phyloP scores from a whole-genome alignment of 2,329 filamentous ascomycete genomes.

The Aspergillus sojae region DNA sequence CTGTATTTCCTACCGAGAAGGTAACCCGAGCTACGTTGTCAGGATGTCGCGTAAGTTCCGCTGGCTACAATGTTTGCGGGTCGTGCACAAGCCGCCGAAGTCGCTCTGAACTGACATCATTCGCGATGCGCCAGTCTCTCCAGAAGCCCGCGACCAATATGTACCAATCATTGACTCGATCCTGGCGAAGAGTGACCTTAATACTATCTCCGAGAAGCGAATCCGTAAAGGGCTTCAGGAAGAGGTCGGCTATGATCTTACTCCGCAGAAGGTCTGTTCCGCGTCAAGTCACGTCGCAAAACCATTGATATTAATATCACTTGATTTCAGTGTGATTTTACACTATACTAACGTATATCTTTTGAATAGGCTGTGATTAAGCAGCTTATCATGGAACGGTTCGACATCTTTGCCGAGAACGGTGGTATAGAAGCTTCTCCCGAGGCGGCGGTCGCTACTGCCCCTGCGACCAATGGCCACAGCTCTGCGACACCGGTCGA shows the following conservation, averaged over 20 bases:
- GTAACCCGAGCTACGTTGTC: constrained; percentile 15
- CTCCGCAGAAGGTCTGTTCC: constrained; percentile 60
- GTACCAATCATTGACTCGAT: constrained; percentile 65
- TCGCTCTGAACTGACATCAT: constrained; percentile 26
- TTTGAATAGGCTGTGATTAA: constrained; percentile 66
- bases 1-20: constrained; percentile 3
- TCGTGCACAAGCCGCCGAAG: constrained; percentile 21
- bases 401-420: constrained; percentile 65
- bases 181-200: constrained; percentile 61
- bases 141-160: constrained; percentile 54
- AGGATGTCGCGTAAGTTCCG: constrained; percentile 43
- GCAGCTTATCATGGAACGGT: constrained; percentile 70
- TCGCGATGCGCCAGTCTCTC: constrained; percentile 45
- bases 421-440: constrained; percentile 41
- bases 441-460: constrained; percentile 25
- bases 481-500: constrained; percentile 29
- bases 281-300: constrained; percentile 14
- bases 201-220: constrained; percentile 66
- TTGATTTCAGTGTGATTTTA: neutral
- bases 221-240: constrained; percentile 67
- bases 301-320: neutral
- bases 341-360: constrained; percentile 19
- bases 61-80: constrained; percentile 25
- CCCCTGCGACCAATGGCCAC: constrained; percentile 39
- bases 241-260: constrained; percentile 62